A percentile compares a stretch with the other conserved stretches of the same genome.
Conservation (phyloP, 306 rosid species). For the Adenanthera pavonina region DNA sequence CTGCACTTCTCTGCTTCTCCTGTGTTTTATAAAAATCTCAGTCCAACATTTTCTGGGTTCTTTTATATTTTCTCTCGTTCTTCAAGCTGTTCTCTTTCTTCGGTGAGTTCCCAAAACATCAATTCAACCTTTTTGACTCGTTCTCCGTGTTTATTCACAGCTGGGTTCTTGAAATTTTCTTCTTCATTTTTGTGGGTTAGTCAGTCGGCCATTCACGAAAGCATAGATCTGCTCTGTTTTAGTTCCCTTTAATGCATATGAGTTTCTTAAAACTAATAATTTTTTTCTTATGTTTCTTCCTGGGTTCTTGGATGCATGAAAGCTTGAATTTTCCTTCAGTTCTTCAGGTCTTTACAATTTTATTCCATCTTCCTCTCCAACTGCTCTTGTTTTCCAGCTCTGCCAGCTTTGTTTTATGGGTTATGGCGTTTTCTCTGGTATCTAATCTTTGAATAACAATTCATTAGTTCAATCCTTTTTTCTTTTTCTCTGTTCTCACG, state of each 20-base stretch:
- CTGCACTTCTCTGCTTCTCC: not conserved
- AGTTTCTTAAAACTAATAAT: not conserved
- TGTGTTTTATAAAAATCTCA: not conserved
- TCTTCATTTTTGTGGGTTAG: not conserved
- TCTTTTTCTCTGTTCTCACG: too few species aligned
- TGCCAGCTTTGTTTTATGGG: not conserved
- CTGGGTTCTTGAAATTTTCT: not conserved
- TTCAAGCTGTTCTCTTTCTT: not conserved
- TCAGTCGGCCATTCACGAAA: not conserved
- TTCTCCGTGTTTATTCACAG: not conserved
- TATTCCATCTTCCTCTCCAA: not conserved
- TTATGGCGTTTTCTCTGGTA: too few species aligned
- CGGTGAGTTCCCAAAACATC: not conserved
- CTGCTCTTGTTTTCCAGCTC: constrained; percentile 10
- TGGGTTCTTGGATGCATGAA: not conserved
- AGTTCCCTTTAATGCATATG: not conserved
- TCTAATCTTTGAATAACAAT: too few species aligned
- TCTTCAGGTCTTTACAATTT: constrained; percentile 8
- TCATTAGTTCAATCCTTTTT: too few species aligned
- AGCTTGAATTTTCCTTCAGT: not conserved
- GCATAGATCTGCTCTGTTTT: not conserved
- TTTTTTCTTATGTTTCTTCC: not conserved
- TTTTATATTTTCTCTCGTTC: not conserved
- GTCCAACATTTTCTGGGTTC: not conserved
- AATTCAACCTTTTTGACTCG: not conserved